Evolutionary conservation across 2,329 filamentous ascomycete species (phyloP).

Genomic region (Pyricularia sp.): DNA sequence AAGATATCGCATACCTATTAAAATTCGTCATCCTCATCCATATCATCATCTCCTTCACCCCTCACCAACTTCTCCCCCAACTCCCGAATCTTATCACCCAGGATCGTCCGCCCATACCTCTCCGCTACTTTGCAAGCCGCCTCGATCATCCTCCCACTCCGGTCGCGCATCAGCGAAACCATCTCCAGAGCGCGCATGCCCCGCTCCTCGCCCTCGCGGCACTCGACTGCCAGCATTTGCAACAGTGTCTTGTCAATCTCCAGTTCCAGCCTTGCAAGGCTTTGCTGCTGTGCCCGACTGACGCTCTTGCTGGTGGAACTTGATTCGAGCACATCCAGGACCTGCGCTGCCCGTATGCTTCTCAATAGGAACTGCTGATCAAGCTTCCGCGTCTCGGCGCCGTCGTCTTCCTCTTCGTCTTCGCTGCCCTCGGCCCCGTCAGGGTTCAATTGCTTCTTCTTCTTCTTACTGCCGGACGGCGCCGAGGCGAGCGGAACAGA

Average conservation of each 20-base stretch:
- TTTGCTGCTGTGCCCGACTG: constrained; percentile 31
- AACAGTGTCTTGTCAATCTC: constrained; percentile 84
- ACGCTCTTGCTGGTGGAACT: constrained; percentile 35
- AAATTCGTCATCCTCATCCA: constrained; percentile 5
- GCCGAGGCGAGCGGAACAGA: constrained; percentile 61
- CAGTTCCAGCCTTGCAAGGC: constrained; percentile 57
- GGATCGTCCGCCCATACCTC: constrained; percentile 64
- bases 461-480: constrained; percentile 12
- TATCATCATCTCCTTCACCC: not conserved
- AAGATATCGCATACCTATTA: not conserved
- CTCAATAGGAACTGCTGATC: constrained; percentile 74
- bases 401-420: constrained; percentile 15
- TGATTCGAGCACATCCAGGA: constrained; percentile 57
- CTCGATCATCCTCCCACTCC: constrained; percentile 78
- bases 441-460: constrained; percentile 15
- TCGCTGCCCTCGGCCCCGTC: constrained; percentile 18
- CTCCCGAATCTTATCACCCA: constrained; percentile 85
- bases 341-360: constrained; percentile 57
- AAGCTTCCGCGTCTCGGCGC: constrained; percentile 45
- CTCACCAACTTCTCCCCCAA: constrained; percentile 58
- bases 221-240: constrained; percentile 80
- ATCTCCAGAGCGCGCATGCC: constrained; percentile 93
- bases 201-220: constrained; percentile 79
- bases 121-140: constrained; percentile 81
- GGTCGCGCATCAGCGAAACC: constrained; percentile 72